These are phyloP conservation scores for Cercospora sp. DNA, from an alignment of 2,329 filamentous ascomycete species.

Conservation along the genomic window DNA sequence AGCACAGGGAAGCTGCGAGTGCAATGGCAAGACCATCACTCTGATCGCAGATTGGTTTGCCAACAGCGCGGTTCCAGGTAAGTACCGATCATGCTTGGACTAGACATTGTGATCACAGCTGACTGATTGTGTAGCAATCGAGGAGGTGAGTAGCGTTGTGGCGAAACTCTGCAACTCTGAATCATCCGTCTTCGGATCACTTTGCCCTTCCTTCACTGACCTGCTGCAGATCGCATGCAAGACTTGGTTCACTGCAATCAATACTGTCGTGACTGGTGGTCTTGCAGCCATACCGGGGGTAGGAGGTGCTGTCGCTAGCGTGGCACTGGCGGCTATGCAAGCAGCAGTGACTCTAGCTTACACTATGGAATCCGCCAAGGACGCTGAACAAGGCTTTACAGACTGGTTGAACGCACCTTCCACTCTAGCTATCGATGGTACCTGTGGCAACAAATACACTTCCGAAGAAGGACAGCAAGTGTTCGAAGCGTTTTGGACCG, in stretches of 20 bases:
- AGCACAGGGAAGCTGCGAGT: background rate
- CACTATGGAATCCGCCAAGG: background rate
- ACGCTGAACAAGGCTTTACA: background rate
- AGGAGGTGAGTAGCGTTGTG: too few relatives aligned
- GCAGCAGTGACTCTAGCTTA: background rate
- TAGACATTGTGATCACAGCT: too few relatives aligned
- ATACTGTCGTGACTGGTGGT: background rate
- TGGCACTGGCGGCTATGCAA: background rate
- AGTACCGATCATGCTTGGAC: background rate
- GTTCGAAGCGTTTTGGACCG: constrained; percentile 2
- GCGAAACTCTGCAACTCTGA: too few relatives aligned
- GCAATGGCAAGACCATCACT: background rate
- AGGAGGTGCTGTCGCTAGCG: background rate
- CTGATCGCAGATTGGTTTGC: background rate
- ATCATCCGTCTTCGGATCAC: too few relatives aligned
- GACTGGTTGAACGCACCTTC: background rate
- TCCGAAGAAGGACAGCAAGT: background rate
- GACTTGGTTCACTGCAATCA: background rate
- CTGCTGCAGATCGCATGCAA: background rate
- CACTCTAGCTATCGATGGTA: background rate
- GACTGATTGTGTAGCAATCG: too few relatives aligned
- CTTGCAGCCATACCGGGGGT: background rate
- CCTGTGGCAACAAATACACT: constrained; percentile 5
- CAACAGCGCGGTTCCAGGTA: background rate
- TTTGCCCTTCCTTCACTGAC: too few relatives aligned